A percentile compares a stretch with the other conserved stretches of the same genome.
phyloP scores from a whole-genome alignment of 1,139 yeast species.

The Candida sp. region DNA sequence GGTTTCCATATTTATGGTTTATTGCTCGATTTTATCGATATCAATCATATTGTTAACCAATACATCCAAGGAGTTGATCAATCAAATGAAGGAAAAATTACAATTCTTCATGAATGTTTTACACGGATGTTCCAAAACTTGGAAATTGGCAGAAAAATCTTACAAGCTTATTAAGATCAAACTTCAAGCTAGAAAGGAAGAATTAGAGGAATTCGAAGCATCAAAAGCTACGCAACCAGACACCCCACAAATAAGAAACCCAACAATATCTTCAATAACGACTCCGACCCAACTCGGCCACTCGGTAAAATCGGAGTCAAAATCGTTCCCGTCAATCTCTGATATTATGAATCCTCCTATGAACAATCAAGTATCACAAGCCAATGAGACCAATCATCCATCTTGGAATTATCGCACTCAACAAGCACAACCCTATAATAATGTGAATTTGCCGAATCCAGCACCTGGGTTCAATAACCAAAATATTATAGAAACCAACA shows the following conservation, averaged over 20 bases:
- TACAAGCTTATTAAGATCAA: constrained; percentile 37
- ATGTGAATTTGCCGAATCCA: neutral
- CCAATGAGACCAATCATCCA: neutral
- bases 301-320: neutral
- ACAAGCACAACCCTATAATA: neutral
- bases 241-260: neutral
- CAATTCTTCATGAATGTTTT: constrained; percentile 34
- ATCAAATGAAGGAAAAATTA: constrained; percentile 23
- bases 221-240: neutral
- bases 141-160: constrained; percentile 50
- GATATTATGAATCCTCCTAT: constrained; percentile 3
- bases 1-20: constrained; percentile 45
- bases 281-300: neutral
- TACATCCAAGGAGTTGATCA: constrained; percentile 21
- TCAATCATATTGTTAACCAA: constrained; percentile 42
- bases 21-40: constrained; percentile 44
- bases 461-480: constrained; percentile 3
- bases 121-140: constrained; percentile 39
- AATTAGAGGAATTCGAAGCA: neutral
- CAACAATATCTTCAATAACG: neutral
- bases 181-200: constrained; percentile 19
- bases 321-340: neutral
- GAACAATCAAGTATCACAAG: neutral
- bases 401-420: neutral
- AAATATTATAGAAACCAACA: constrained; percentile 16